A percentile compares a stretch with the other conserved stretches of the same genome.
These are phyloP conservation scores for Lineolata rhizophorae DNA, from an alignment of 495 filamentous ascomycete species.

Conservation along the genomic window DNA sequence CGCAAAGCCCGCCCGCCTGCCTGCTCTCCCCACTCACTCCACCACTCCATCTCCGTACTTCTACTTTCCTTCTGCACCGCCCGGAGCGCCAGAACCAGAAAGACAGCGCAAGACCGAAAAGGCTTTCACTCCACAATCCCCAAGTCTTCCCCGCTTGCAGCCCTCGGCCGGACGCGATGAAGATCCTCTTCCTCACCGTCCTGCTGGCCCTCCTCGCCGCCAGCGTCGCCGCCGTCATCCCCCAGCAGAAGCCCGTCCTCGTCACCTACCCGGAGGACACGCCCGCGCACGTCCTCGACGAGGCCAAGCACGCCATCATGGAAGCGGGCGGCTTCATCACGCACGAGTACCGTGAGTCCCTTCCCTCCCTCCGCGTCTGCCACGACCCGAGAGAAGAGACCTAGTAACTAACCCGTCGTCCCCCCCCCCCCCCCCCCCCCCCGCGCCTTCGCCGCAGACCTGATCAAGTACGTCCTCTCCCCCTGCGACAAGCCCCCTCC, in stretches of 20 bases:
- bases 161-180: slow-evolving; percentile 34
- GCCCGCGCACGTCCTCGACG: slow-evolving; percentile 39
- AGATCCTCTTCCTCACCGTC: slow-evolving; percentile 27
- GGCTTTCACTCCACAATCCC: background rate
- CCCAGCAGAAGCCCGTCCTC: slow-evolving; percentile 48
- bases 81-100: background rate
- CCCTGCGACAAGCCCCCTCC: too few species aligned
- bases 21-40: too few species aligned
- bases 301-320: slow-evolving; percentile 46
- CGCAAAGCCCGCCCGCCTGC: too few species aligned
- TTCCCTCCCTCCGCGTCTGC: too few species aligned
- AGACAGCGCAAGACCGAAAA: background rate
- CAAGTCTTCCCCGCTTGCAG: background rate
- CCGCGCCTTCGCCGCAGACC: too few species aligned
- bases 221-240: slow-evolving; percentile 23
- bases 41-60: too few species aligned
- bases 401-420: too few species aligned
- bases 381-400: too few species aligned
- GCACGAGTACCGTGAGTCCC: slow-evolving; percentile 36
- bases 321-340: slow-evolving; percentile 23
- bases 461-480: too few species aligned
- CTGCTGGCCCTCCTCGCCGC: slow-evolving; percentile 21
- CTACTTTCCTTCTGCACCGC: too few species aligned
- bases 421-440: too few species aligned
- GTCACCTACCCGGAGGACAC: slow-evolving; percentile 57